phyloP scores from a whole-genome alignment of 306 rosid genomes.

The Vigna trinervia region DNA sequence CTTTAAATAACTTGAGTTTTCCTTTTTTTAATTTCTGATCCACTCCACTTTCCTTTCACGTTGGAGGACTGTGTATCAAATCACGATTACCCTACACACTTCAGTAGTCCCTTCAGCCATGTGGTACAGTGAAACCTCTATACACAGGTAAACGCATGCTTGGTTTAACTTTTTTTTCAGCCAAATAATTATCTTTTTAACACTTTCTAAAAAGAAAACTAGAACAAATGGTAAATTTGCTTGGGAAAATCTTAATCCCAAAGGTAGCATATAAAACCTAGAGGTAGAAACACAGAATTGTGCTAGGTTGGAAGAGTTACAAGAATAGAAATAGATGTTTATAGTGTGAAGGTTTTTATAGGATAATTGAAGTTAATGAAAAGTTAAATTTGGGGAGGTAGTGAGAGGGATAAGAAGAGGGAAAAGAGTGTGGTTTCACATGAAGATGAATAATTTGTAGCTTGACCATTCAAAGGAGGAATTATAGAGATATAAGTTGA shows the following conservation, averaged over 20 bases:
- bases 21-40: background rate
- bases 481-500: conserved; percentile 38
- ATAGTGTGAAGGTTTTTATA: too few relatives aligned
- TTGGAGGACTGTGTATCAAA: background rate
- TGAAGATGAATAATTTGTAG: conserved; percentile 68
- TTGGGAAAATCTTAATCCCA: background rate
- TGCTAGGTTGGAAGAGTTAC: background rate
- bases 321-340: background rate
- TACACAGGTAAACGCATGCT: background rate
- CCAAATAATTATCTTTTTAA: background rate
- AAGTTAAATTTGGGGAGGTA: background rate
- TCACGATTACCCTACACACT: background rate
- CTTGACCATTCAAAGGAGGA: conserved; percentile 88
- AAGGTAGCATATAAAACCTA: background rate
- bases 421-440: conserved; percentile 51
- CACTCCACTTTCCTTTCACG: background rate
- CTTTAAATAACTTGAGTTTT: background rate
- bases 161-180: background rate
- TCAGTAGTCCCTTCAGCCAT: background rate
- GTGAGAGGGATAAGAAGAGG: background rate
- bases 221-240: background rate
- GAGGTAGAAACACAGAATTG: background rate
- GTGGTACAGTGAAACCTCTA: background rate
- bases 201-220: background rate
- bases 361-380: too few relatives aligned